These are phyloP conservation scores for Hyphopichia fennica DNA, from an alignment of 1,139 yeast genomes.

Conservation along the genomic window DNA sequence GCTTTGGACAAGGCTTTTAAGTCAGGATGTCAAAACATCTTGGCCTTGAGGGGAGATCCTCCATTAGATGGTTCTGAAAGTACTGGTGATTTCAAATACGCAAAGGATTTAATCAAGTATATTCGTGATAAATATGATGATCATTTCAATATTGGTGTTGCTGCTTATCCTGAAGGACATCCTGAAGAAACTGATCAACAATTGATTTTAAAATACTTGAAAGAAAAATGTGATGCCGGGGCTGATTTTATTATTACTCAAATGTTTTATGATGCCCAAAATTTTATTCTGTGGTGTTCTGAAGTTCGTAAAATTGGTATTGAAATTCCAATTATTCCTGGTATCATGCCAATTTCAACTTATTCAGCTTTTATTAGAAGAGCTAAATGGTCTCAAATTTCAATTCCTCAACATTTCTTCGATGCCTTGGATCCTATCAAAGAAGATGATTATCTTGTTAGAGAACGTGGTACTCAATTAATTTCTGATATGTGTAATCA, in stretches of 20 bases:
- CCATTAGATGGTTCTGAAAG: conserved; percentile 68
- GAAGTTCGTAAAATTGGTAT: conserved; percentile 74
- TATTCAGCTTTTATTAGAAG: conserved; percentile 90
- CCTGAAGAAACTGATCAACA: conserved; percentile 75
- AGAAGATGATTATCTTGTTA: conserved; percentile 85
- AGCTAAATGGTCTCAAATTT: conserved; percentile 89
- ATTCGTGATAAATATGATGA: conserved; percentile 57
- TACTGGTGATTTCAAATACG: conserved; percentile 74
- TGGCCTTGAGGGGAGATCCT: conserved; percentile 86
- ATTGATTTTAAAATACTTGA: conserved; percentile 61
- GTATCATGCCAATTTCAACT: conserved; percentile 97
- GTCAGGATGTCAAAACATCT: conserved; percentile 92
- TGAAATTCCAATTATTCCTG: conserved; percentile 87
- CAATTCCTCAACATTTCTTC: conserved; percentile 73
- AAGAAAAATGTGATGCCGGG: conserved; percentile 89
- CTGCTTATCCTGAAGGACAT: conserved; percentile 77
- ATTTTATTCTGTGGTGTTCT: conserved; percentile 79
- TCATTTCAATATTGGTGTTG: conserved; percentile 72
- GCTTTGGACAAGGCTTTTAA: conserved; percentile 84
- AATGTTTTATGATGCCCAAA: conserved; percentile 86
- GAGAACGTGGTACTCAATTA: conserved; percentile 82
- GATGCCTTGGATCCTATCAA: conserved; percentile 77
- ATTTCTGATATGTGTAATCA: conserved; percentile 81
- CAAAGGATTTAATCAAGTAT: conserved; percentile 60
- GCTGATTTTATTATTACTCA: conserved; percentile 93